Percentiles rank a stretch among this genome's conserved stretches.
Conservation (phyloP, 2,329 filamentous ascomycete genomes). For the Pseudocercospora eumusae region DNA sequence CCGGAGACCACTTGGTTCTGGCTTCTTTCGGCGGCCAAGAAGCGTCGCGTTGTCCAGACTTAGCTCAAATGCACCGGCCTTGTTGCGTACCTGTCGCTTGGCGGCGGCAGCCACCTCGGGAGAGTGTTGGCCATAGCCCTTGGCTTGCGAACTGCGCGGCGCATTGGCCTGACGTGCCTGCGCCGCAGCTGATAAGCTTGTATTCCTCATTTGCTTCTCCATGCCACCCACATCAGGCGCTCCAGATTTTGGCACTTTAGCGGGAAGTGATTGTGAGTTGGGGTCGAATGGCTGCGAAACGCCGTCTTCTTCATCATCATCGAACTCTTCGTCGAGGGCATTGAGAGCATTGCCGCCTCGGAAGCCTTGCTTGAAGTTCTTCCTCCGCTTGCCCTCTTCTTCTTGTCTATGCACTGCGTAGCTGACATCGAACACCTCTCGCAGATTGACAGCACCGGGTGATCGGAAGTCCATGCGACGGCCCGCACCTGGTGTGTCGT, state of each 20-base stretch:
- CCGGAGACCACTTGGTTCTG: constrained; percentile 49
- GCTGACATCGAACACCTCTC: constrained; percentile 97
- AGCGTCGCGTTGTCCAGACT: constrained; percentile 89
- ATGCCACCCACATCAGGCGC: constrained; percentile 66
- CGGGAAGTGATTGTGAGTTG: constrained; percentile 52
- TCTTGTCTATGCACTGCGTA: constrained; percentile 97
- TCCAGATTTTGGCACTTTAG: constrained; percentile 67
- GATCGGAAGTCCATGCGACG: constrained; percentile 89
- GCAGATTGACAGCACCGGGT: constrained; percentile 88
- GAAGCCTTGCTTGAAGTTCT: constrained; percentile 74
- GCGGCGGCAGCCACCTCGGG: constrained; percentile 80
- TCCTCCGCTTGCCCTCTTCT: constrained; percentile 89
- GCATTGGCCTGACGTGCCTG: constrained; percentile 58
- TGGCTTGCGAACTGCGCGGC: constrained; percentile 56
- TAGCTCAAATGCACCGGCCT: constrained; percentile 80
- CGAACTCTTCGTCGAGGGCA: constrained; percentile 63
- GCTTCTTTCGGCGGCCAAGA: constrained; percentile 68
- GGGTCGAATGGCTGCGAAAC: constrained; percentile 55
- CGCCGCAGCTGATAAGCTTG: constrained; percentile 69
- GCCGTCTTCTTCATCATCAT: constrained; percentile 67
- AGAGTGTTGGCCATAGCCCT: constrained; percentile 87
- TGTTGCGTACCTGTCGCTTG: constrained; percentile 74
- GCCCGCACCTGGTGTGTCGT: constrained; percentile 57
- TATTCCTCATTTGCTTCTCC: constrained; percentile 83
- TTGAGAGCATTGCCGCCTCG: constrained; percentile 63